Evolutionary conservation across 2,329 filamentous ascomycete genomes (phyloP), one percentile per base, ranked within the genome.

Genomic region (Xenosphaeropsis pyriputrescens): DNA sequence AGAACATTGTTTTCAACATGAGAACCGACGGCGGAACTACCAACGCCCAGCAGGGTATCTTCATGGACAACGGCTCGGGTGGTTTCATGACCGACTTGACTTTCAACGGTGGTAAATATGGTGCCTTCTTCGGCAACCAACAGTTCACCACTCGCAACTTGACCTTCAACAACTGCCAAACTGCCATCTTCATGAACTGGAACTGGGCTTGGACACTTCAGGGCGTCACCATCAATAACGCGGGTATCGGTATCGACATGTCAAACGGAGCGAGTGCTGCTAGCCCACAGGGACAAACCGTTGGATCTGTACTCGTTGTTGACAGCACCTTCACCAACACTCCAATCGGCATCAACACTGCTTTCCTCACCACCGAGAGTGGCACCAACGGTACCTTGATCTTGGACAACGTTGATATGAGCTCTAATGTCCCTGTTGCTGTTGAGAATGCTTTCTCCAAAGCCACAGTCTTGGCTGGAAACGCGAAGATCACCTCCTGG

Each of bases 121-220:
- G 85, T 39, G 77, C 78, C 47, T 89, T 85, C 61, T 64, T 89
- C 18, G 85, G 85, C 36, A 86, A 78, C 59, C 85, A 93, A 61
- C 85, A 93, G 59, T 91, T 89, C 59, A 89, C 84, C 30, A 79
- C 77, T 18, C 79, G 85, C 47, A 91, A 93, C 59, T 53, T 91
- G 55, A 80, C 70, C 29, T 93, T 93, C 68, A 84, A 82, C 56
- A 69, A 72, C 57, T 88, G 82, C 64, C 70, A 84, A 53, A 93
- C 84, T 2, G 85, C 82, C 43, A 75, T 93, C 45, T 85, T 73
- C 61, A 81, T 91, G 76, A 86, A 86, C 65, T 93, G 85, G 85
- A 84, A 89, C 63, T 93, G 85, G 85, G 66, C 76, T 14, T 93
- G 82, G 79, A 75, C 79, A 33, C 74, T 91, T 60, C 85, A 89